phyloP scores from a whole-genome alignment of 371 early-diverging fungal genomes.

The Phascolomyces articulosus region DNA sequence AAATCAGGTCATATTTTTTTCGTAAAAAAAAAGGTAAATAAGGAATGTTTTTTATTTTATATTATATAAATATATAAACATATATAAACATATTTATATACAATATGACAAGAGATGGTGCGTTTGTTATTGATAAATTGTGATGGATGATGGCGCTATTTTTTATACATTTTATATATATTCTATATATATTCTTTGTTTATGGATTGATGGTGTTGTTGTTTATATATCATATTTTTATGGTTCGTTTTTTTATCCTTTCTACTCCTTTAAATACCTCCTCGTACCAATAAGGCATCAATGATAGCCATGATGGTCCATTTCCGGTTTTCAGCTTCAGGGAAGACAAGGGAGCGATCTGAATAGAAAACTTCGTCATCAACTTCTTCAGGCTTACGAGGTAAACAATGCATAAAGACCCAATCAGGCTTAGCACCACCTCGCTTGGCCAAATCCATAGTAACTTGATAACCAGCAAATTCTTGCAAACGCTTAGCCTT shows the following conservation, averaged over 20 bases:
- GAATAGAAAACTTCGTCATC: conserved; percentile 95
- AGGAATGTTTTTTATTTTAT: too few species aligned
- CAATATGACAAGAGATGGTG: too few species aligned
- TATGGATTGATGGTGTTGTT: too few species aligned
- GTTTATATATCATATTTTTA: background rate
- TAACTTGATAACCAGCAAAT: conserved; percentile 90
- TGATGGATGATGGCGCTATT: too few species aligned
- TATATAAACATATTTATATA: too few species aligned
- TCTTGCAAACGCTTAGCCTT: conserved; percentile 79
- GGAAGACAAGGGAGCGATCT: conserved; percentile 90
- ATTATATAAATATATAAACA: too few species aligned
- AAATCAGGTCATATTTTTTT: background rate
- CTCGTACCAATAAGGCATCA: conserved; percentile 67
- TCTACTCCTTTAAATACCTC: conserved; percentile 39
- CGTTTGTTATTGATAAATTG: too few species aligned
- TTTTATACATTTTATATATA: too few species aligned
- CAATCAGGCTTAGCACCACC: conserved; percentile 86
- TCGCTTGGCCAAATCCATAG: conserved; percentile 72
- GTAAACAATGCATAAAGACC: conserved; percentile 97
- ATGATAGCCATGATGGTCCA: conserved; percentile 94
- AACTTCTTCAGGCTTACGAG: conserved; percentile 95
- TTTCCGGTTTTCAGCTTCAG: conserved; percentile 97
- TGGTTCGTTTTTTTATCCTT: background rate
- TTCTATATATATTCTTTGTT: too few species aligned
- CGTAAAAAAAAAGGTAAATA: too few species aligned